phyloP scores from a whole-genome alignment of 371 early-diverging fungal genomes.

The Vairimorpha ceranae region DNA sequence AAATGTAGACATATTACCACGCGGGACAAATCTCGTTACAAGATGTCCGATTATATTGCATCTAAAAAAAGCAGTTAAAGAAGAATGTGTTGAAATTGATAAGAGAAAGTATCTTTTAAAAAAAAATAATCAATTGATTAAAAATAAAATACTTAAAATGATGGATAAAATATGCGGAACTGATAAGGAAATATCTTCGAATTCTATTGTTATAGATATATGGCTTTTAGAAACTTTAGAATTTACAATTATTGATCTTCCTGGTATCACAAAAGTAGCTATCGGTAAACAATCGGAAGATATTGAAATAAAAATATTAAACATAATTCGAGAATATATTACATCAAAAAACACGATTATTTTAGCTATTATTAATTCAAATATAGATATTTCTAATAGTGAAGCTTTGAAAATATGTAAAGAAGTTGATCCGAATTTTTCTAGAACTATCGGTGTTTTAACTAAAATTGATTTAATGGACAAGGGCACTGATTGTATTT shows the following conservation, averaged over 20 bases:
- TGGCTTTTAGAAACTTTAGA: conserved; percentile 86
- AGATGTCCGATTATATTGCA: conserved; percentile 92
- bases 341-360: conserved; percentile 83
- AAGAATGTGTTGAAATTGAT: conserved; percentile 63
- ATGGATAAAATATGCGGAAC: conserved; percentile 75
- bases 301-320: conserved; percentile 80
- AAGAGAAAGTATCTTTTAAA: conserved; percentile 38
- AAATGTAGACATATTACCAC: conserved; percentile 87
- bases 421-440: conserved; percentile 80
- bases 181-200: conserved; percentile 67
- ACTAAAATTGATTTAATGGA: conserved; percentile 95
- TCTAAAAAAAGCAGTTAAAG: conserved; percentile 71
- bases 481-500: conserved; percentile 68
- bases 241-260: conserved; percentile 87
- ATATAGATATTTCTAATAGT: conserved; percentile 93
- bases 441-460: conserved; percentile 89
- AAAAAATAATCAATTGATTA: conserved; percentile 71
- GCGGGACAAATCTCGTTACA: conserved; percentile 93
- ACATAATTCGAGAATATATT: conserved; percentile 82
- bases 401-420: conserved; percentile 87
- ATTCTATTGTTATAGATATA: conserved; percentile 82
- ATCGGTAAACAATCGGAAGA: conserved; percentile 83
- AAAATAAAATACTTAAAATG: conserved; percentile 65
- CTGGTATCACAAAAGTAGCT: conserved; percentile 73
- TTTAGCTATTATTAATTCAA: conserved; percentile 83